phyloP scores from a whole-genome alignment of 352 stramenopile species.

The Pythium biforme region DNA sequence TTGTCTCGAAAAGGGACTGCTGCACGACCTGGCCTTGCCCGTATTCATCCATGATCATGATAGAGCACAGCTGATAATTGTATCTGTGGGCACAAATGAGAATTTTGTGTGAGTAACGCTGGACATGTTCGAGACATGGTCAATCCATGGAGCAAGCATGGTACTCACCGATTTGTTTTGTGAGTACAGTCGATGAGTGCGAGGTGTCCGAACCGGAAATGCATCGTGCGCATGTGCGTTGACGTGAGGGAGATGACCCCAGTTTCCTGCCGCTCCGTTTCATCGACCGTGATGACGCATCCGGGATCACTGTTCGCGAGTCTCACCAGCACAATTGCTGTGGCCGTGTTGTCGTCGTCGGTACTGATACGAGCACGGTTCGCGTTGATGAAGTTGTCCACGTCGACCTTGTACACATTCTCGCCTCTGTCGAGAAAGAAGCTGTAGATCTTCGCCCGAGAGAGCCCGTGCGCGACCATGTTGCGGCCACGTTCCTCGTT shows the following conservation, averaged over 20 bases:
- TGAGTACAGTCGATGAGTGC: conserved; percentile 15
- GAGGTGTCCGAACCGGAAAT: neutral
- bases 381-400: neutral
- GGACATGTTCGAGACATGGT: conserved; percentile 11
- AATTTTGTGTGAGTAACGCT: conserved; percentile 1
- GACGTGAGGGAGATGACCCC: neutral
- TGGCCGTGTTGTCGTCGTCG: too few species aligned
- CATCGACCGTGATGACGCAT: too few species aligned
- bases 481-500: neutral
- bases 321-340: too few species aligned
- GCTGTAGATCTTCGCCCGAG: neutral
- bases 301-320: too few species aligned
- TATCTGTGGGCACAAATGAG: neutral
- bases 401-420: neutral
- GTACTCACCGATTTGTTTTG: conserved; percentile 18
- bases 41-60: conserved; percentile 28
- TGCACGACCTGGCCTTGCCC: conserved; percentile 15
- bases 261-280: neutral
- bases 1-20: conserved; percentile 23
- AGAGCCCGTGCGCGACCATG: neutral
- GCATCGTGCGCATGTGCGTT: neutral
- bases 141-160: neutral
- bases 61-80: conserved; percentile 23
- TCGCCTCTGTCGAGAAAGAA: neutral
- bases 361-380: too few species aligned